Conservation (phyloP, 2,329 filamentous ascomycete genomes). For the Chaetomium olivaceum region DNA sequence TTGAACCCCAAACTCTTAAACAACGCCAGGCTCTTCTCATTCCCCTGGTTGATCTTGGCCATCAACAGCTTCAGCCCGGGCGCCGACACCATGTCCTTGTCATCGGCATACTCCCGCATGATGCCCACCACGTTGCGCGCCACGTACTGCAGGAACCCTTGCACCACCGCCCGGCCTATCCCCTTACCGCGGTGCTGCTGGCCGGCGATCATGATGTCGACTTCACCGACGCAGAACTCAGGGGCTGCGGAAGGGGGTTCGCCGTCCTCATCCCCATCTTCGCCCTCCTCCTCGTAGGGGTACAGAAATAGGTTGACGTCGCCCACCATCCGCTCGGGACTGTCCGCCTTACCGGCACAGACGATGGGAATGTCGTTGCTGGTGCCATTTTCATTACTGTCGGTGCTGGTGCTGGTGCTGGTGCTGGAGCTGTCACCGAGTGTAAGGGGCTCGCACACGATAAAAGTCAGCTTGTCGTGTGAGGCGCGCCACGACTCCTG, state of each 20-base stretch:
- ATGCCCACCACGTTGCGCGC: constrained; percentile 54
- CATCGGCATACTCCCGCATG: constrained; percentile 53
- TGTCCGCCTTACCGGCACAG: constrained; percentile 52
- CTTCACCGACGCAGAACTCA: constrained; percentile 60
- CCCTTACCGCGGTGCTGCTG: constrained; percentile 60
- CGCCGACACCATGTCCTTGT: constrained; percentile 7
- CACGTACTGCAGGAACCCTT: constrained; percentile 71
- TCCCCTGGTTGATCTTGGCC: constrained; percentile 55
- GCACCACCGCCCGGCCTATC: constrained; percentile 64
- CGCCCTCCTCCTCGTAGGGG: constrained; percentile 53
- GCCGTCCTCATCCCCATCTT: constrained; percentile 45
- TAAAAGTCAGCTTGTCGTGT: constrained; percentile 88
- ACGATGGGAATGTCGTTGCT: constrained; percentile 32
- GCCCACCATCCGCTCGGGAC: constrained; percentile 62
- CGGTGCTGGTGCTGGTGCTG: background rate
- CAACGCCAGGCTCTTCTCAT: constrained; percentile 52
- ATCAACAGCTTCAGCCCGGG: constrained; percentile 36
- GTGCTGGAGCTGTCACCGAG: background rate
- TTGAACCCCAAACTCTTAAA: constrained; percentile 55
- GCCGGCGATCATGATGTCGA: constrained; percentile 84
- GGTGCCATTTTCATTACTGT: too few species aligned
- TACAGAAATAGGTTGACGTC: constrained; percentile 83
- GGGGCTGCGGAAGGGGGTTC: constrained; percentile 11
- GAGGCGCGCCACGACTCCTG: constrained; percentile 83
- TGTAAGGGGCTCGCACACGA: constrained; percentile 62